A percentile compares a stretch with the other conserved stretches of the same genome.
Evolutionary conservation across 768 basidiomycete species (phyloP).

Genomic region (Suillus variegatus): DNA sequence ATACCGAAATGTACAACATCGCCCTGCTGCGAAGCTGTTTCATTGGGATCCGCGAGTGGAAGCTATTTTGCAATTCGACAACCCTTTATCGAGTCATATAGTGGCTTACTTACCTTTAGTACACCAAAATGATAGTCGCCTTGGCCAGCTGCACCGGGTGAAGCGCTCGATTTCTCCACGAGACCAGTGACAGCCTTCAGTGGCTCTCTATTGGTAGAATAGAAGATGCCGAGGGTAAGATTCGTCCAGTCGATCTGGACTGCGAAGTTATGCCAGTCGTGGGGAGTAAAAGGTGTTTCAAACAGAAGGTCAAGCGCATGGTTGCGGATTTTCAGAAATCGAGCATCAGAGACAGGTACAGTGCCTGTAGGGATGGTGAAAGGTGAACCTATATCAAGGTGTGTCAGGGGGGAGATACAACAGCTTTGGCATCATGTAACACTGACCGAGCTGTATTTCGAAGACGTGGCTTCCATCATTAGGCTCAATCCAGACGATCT

Average conservation of each 20-base stretch:
- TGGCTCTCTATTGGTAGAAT: slow-evolving; percentile 42
- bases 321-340: slow-evolving; percentile 55
- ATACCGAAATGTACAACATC: slow-evolving; percentile 62
- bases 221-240: slow-evolving; percentile 50
- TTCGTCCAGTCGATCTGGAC: slow-evolving; percentile 56
- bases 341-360: slow-evolving; percentile 44
- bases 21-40: slow-evolving; percentile 46
- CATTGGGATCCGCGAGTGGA: slow-evolving; percentile 49
- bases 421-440: background rate
- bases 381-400: slow-evolving; percentile 46
- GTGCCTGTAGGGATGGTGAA: slow-evolving; percentile 53
- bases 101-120: slow-evolving; percentile 46
- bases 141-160: slow-evolving; percentile 43
- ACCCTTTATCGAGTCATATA: background rate
- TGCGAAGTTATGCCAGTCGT: slow-evolving; percentile 62
- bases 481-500: slow-evolving; percentile 64
- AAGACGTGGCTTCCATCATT: slow-evolving; percentile 62
- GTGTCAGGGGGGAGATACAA: background rate
- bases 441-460: slow-evolving; percentile 55
- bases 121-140: slow-evolving; percentile 66
- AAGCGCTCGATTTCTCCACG: slow-evolving; percentile 41
- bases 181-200: slow-evolving; percentile 46
- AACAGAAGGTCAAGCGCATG: slow-evolving; percentile 55
- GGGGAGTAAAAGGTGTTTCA: slow-evolving; percentile 42
- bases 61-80: slow-evolving; percentile 36